Base-by-base conservation (phyloP, 331 rosid genomes). In the Telfairia occidentalis region DNA sequence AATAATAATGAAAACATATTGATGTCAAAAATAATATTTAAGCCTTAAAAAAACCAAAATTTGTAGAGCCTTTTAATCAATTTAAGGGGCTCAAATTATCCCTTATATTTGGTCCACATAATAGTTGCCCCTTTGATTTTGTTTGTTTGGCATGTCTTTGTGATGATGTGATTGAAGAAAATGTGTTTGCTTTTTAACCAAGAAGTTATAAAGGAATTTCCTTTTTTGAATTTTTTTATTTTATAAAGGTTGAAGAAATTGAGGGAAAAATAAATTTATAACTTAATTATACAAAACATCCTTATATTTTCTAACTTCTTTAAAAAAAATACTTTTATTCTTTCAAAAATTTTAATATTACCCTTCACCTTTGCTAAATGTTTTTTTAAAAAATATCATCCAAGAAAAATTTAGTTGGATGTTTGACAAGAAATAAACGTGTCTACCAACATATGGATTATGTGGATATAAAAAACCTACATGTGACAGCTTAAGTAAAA, bases 21-120 rank as follows among this genome's bases (percentile, higher is more conserved):
- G 28, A n/a, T 21, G 4, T 0, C 29, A 1, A 24, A 53, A 37
- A 60, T 60, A 63, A 35, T 63, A 35, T 63, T 63, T 23, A 21
- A 63, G 18, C 4, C 29, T 63, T 18, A 55, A 55, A 19, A 63
- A 34, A n/a, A n/a, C 30, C 3, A 8, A 61, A 18, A 2, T 38
- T 65, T 38, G 26, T n/a, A 12, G 1, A 37, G 21, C 4, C 5
- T 2, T 24, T 21, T 26, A 70, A 16, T 15, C 0, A 70, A 45
- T 8, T 71, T 5, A 30, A 71, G 60, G 76, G 75, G 61, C 30
- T 30, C n/a, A n/a, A 71, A 49, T 28, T 26, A 71, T 7, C 29
- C 76, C 61, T 49, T 30, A 30, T 21, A 18, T 71, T 49, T 71
- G 45, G 76, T 71, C 60, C 76, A 71, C 76, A 71, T 9, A 71